A percentile compares a stretch with the other conserved stretches of the same genome.
Conservation (phyloP, 83 land plant genomes). For the Picea engelmannii region DNA sequence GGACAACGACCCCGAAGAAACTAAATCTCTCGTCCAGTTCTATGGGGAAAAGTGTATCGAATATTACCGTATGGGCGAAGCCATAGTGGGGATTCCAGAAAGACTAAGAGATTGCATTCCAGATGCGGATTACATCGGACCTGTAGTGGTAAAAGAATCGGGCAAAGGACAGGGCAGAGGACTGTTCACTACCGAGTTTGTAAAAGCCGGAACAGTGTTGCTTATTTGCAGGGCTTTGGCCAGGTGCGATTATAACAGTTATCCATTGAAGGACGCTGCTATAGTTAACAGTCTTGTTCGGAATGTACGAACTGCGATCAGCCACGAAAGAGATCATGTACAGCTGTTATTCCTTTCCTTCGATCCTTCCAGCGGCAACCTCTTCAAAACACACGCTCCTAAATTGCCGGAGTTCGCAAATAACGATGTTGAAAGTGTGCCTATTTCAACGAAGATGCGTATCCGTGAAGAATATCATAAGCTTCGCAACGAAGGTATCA, state of each 20-base stretch:
- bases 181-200: conserved; percentile 11
- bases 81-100: neutral
- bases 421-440: neutral
- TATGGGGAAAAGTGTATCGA: neutral
- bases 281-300: neutral
- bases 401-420: conserved; percentile 4
- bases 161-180: conserved; percentile 26
- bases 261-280: neutral
- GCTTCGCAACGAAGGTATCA: neutral
- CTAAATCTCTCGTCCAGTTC: too few species aligned
- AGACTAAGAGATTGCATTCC: neutral
- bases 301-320: neutral
- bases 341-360: neutral
- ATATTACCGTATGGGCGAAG: neutral
- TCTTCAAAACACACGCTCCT: neutral
- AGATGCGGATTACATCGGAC: conserved; percentile 15
- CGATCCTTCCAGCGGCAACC: neutral
- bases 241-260: neutral
- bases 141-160: conserved; percentile 7
- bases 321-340: neutral
- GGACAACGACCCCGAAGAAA: too few species aligned
- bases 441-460: neutral
- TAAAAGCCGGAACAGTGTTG: conserved; percentile 8
- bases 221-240: conserved; percentile 19
- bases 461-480: neutral